Evolutionary conservation across 163 green algal genomes (phyloP), one percentile per base, ranked within the genome.

Genomic region (Coccomyxa subellipsoidea): DNA sequence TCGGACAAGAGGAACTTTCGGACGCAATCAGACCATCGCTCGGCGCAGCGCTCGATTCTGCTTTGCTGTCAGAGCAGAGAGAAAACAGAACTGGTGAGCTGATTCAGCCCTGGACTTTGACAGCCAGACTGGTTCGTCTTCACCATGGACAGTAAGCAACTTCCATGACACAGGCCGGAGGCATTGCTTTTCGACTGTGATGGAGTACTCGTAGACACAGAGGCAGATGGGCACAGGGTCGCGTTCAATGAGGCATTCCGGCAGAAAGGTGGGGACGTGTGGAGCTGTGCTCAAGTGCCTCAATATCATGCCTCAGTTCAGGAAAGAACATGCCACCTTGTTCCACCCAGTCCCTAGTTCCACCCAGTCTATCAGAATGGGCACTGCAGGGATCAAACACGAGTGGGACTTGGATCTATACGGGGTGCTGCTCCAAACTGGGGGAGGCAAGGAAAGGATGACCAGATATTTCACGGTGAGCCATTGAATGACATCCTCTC

Each of bases 371-470:
- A 66, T 18, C n/a, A n/a, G n/a, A n/a, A n/a, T n/a, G n/a, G n/a
- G 2, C 47, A 18, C 29, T 73, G 31, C 87, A 96, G 93, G 94
- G 4, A 79, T 98, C 47, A 71, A 91, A 7, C 91, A 96, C 69
- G 89, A 90, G 36, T 99, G 96, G 96, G 89, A 79, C 71, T 89
- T 98, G 29, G 93, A 98, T n/a, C 81, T 95, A 78, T 99, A 99
- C 81, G 96, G 96, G 12, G 78, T 96, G 77, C 90, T 99, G 80
- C 90, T 99, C 32, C 93, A 98, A 88, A 98, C 96, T 78, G 96
- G 96, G 0, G 96, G 96, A 31, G 96, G 96, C 80, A 99, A 99
- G 87, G 96, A 99, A 87, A 89, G 96, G 69, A 99, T 99, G 96
- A 97, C 94, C 18, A 88, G 91, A 69, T 98, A 98, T 85, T 99